Base-by-base conservation (phyloP, 2,329 filamentous ascomycete species). In the Diaporthe vaccinii region DNA sequence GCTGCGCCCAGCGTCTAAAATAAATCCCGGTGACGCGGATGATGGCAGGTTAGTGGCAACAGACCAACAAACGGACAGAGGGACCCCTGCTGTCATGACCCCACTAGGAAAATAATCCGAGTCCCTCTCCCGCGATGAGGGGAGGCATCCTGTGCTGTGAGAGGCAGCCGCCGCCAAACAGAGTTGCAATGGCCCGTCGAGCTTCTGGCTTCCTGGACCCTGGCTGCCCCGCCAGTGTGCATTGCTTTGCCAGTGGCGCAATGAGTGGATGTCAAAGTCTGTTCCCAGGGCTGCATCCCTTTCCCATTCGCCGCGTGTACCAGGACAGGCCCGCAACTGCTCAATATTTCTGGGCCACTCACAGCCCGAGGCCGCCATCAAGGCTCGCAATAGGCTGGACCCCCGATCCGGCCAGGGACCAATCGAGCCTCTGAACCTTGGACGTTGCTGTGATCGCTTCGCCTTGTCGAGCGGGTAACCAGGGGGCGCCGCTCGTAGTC, bases 361-460 rank as follows among this genome's bases (percentile, higher is more conserved):
- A 73, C 62, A 49, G 55, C 46, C 55, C 55, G 28, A 51, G 44
- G 72, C 36, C 36, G 62, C 49, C 62, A n/a, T 65, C 22, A 34
- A 68, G 31, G 55, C 59, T 46, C 62, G 67, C 67, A 57, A 76
- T 76, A 76, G 75, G 75, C 72, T 74, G 75, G 51, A 61, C 25
- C 28, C 34, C 75, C 67, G 72, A 71, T 49, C 28, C 62, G 55
- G 58, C 6, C 34, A 51, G 67, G 59, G 69, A 55, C 75, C 75
- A 76, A 76, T 76, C 58, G 72, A 76, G 67, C 75, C 70, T 72
- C 72, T 62, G 20, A 3, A 3, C 74, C 59, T 59, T 39, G 67
- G 62, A 53, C 39, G 25, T 53, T 39, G 75, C 73, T 58, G 75
- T 62, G 59, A 59, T 57, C 39, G 58, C 74, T 68, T 74, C 65